These are phyloP conservation scores for Plantago coronopus DNA, from an alignment of 305 asterid species.

Conservation along the genomic window DNA sequence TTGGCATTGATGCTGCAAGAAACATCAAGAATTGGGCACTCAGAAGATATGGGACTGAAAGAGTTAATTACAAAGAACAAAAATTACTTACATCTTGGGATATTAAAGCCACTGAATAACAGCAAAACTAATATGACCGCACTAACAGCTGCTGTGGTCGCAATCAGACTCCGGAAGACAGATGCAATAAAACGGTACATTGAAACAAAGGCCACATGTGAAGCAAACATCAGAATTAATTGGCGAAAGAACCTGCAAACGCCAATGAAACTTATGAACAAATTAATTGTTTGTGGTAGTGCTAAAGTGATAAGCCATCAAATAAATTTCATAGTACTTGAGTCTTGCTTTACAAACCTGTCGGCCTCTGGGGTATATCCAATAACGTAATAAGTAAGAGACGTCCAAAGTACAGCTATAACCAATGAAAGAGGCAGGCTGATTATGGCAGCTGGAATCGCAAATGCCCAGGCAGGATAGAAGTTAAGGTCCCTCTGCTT, in stretches of 20 bases:
- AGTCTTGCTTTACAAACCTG: slow-evolving; percentile 31
- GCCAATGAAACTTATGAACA: too few relatives aligned
- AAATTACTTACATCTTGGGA: slow-evolving; percentile 19
- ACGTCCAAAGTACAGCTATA: slow-evolving; percentile 31
- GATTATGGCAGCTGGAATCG: slow-evolving; percentile 26
- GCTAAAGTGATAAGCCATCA: not conserved
- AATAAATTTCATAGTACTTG: not conserved
- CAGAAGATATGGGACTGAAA: not conserved
- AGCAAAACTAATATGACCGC: slow-evolving; percentile 9
- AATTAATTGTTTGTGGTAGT: too few relatives aligned
- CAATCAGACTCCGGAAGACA: slow-evolving; percentile 20
- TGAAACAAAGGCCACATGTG: slow-evolving; percentile 11
- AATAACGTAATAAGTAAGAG: slow-evolving; percentile 34
- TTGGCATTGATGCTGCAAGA: slow-evolving; percentile 28
- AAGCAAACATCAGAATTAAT: slow-evolving; percentile 18
- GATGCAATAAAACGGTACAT: slow-evolving; percentile 21
- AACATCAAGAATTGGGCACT: not conserved
- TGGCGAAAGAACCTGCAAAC: slow-evolving; percentile 20
- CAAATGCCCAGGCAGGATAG: slow-evolving; percentile 32
- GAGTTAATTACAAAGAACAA: not conserved
- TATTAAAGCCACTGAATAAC: slow-evolving; percentile 21
- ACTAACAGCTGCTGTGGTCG: slow-evolving; percentile 16
- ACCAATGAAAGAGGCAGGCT: slow-evolving; percentile 29
- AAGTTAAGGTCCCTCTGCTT: slow-evolving; percentile 25
- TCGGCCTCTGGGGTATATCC: slow-evolving; percentile 39